Percentiles rank a stretch among this genome's conserved stretches.
phyloP scores from a whole-genome alignment of 2,329 filamentous ascomycete species.

The Cadophora gregata region DNA sequence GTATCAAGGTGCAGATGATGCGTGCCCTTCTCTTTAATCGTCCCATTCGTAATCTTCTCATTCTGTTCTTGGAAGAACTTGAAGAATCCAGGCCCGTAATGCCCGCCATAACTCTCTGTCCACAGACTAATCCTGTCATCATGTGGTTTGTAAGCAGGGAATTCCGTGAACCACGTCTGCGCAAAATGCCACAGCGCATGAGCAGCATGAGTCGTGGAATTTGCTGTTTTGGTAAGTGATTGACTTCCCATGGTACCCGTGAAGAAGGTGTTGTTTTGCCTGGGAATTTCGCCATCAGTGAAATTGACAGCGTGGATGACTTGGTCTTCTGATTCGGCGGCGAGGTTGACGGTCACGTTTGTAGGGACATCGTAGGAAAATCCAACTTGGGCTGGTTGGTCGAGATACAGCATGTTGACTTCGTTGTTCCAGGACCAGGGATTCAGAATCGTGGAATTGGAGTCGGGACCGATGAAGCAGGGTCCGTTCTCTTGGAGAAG shows the following conservation, averaged over 20 bases:
- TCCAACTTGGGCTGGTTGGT: conserved; percentile 70
- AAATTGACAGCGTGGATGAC: conserved; percentile 44
- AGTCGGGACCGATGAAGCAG: conserved; percentile 45
- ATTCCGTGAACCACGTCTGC: conserved; percentile 61
- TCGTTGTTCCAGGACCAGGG: conserved; percentile 68
- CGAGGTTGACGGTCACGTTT: conserved; percentile 23
- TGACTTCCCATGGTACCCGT: conserved; percentile 54
- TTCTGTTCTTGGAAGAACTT: conserved; percentile 66
- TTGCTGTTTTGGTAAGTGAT: conserved; percentile 45
- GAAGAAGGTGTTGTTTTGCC: conserved; percentile 58
- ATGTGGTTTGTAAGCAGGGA: conserved; percentile 58
- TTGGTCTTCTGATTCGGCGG: conserved; percentile 42
- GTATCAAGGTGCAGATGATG: conserved; percentile 63
- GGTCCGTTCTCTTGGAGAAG: conserved; percentile 63
- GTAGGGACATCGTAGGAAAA: conserved; percentile 53
- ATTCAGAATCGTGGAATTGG: conserved; percentile 52
- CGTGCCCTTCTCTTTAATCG: conserved; percentile 53
- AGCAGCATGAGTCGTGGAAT: conserved; percentile 45
- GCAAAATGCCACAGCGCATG: conserved; percentile 56
- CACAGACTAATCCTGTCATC: conserved; percentile 63
- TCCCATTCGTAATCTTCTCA: conserved; percentile 54
- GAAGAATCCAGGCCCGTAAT: conserved; percentile 67
- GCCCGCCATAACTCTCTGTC: conserved; percentile 70
- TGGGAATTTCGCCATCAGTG: conserved; percentile 42
- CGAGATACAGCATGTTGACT: conserved; percentile 57